A percentile compares a stretch with the other conserved stretches of the same genome.
phyloP scores from a whole-genome alignment of 768 basidiomycete genomes.

The Pholiota microspora region DNA sequence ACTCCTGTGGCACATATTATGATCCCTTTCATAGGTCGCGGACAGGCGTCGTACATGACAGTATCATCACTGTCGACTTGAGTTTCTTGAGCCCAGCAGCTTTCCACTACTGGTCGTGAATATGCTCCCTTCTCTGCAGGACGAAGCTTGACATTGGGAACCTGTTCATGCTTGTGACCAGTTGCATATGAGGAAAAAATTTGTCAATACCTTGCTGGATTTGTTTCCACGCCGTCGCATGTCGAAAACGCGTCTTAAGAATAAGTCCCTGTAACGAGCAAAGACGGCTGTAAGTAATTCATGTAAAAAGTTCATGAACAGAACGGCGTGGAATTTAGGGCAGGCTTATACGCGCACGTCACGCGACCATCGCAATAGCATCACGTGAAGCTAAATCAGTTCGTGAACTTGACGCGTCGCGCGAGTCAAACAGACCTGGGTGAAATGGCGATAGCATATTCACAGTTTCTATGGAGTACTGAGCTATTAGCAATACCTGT shows the following conservation, averaged over 20 bases:
- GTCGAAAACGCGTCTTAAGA: not conserved
- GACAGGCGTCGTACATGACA: constrained; percentile 46
- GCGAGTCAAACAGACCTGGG: too few relatives aligned
- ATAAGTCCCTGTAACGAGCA: too few relatives aligned
- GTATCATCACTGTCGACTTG: constrained; percentile 47
- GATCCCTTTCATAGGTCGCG: constrained; percentile 65
- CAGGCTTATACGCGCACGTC: too few relatives aligned
- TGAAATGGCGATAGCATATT: too few relatives aligned
- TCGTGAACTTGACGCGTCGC: too few relatives aligned
- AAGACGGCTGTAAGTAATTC: too few relatives aligned
- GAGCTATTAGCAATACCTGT: too few relatives aligned
- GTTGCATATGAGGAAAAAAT: not conserved
- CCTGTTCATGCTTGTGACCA: constrained; percentile 35
- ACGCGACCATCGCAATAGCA: too few relatives aligned
- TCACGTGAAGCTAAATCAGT: too few relatives aligned
- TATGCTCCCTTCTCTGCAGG: constrained; percentile 47
- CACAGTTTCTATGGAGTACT: too few relatives aligned
- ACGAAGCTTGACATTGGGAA: constrained; percentile 80
- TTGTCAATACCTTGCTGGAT: constrained; percentile 54
- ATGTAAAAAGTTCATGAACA: too few relatives aligned
- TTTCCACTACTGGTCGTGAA: constrained; percentile 29
- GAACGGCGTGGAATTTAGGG: too few relatives aligned
- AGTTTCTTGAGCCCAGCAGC: constrained; percentile 45
- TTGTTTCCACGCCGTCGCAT: constrained; percentile 62
- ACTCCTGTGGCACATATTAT: constrained; percentile 76